These are phyloP conservation scores for Annona cherimola DNA, from an alignment of 164 flowering plant species.

Conservation along the genomic window DNA sequence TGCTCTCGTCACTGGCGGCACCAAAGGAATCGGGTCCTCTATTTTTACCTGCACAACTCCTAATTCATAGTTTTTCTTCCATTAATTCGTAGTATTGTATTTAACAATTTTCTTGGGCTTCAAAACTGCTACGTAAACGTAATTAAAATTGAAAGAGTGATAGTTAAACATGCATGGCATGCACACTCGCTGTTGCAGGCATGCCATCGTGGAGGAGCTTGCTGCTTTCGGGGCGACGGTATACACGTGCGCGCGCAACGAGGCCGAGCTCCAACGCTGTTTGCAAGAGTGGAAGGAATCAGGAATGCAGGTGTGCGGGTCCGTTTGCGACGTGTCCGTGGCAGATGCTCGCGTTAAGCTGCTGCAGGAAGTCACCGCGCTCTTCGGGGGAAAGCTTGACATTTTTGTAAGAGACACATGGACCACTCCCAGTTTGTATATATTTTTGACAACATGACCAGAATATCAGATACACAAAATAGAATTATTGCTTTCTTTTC, in stretches of 20 bases:
- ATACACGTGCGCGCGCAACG: slow-evolving; percentile 35
- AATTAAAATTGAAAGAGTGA: too few relatives aligned
- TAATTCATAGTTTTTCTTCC: too few relatives aligned
- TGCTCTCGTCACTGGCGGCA: slow-evolving; percentile 41
- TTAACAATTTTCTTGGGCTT: too few relatives aligned
- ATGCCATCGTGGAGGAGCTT: slow-evolving; percentile 41
- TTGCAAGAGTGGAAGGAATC: slow-evolving; percentile 28
- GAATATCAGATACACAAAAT: too few relatives aligned
- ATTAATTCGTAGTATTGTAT: too few relatives aligned
- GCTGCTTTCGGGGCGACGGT: slow-evolving; percentile 34
- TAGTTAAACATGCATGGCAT: too few relatives aligned
- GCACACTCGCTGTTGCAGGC: slow-evolving; percentile 9
- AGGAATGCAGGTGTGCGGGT: slow-evolving; percentile 32
- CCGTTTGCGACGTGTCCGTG: slow-evolving; percentile 25
- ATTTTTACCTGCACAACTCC: not conserved
- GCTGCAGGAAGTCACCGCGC: slow-evolving; percentile 18
- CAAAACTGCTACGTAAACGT: too few relatives aligned
- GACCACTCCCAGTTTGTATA: too few relatives aligned
- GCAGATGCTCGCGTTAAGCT: slow-evolving; percentile 23
- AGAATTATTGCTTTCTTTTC: too few relatives aligned
- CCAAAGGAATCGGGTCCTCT: slow-evolving; percentile 35
- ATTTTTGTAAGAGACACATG: slow-evolving; percentile 20
- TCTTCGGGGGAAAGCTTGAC: slow-evolving; percentile 32
- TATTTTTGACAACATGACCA: too few relatives aligned
- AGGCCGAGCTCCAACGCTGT: slow-evolving; percentile 20